Evolutionary conservation across 805 yeast species (phyloP).

Genomic region (Vanderwaltozyma yarrowii): DNA sequence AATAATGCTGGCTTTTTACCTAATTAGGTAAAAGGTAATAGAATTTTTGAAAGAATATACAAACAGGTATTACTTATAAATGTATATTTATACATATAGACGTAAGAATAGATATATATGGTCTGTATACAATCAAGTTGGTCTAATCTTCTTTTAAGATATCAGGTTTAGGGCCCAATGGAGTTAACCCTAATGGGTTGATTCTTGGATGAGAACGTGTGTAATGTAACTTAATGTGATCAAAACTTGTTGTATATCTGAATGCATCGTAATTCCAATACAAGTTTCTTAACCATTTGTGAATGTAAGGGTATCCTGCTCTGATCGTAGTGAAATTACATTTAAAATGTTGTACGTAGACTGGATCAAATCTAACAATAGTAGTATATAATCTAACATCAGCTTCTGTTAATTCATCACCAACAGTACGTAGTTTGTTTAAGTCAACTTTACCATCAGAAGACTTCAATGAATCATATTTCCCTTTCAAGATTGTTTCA

Average conservation of each 20-base stretch:
- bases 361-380: slow-evolving; percentile 83
- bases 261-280: slow-evolving; percentile 75
- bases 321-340: slow-evolving; percentile 80
- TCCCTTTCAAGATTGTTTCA: slow-evolving; percentile 46
- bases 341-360: slow-evolving; percentile 91
- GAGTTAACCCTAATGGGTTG: slow-evolving; percentile 78
- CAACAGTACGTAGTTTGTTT: slow-evolving; percentile 35
- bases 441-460: slow-evolving; percentile 9
- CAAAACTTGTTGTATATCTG: slow-evolving; percentile 70
- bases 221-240: slow-evolving; percentile 86
- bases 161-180: slow-evolving; percentile 79
- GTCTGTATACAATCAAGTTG: no score
- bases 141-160: slow-evolving; percentile 27
- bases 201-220: slow-evolving; percentile 73
- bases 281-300: slow-evolving; percentile 70
- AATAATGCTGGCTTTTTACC: no score
- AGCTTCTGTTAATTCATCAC: slow-evolving; percentile 72
- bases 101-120: no score
- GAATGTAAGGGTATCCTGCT: slow-evolving; percentile 63
- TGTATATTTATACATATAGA: no score
- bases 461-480: slow-evolving; percentile 25
- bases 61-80: no score
- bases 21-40: no score
- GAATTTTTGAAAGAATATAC: no score
- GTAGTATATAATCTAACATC: slow-evolving; percentile 84